Percentiles rank a stretch among this genome's conserved stretches.
phyloP scores from a whole-genome alignment of 2,329 filamentous ascomycete genomes.

The Aureobasidium sp. region DNA sequence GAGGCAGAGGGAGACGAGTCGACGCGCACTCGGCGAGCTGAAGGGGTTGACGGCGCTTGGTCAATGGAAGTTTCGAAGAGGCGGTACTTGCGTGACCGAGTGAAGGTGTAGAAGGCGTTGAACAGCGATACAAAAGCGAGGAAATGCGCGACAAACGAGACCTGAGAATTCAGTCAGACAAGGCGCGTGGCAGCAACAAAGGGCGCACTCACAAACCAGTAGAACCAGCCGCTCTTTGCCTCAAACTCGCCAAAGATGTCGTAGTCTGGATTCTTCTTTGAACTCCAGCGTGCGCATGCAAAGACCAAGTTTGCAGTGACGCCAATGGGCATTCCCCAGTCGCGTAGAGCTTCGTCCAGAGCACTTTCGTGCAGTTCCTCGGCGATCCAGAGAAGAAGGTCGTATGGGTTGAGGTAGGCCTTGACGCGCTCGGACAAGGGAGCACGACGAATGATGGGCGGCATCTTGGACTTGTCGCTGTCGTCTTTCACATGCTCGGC shows the following conservation, averaged over 20 bases:
- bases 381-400: conserved; percentile 83
- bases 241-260: conserved; percentile 67
- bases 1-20: conserved; percentile 77
- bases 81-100: conserved; percentile 76
- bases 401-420: conserved; percentile 75
- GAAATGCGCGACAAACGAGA: conserved; percentile 60
- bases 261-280: conserved; percentile 43
- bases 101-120: conserved; percentile 79
- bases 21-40: conserved; percentile 79
- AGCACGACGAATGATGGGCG: conserved; percentile 73
- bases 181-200: conserved; percentile 3
- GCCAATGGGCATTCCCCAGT: conserved; percentile 69
- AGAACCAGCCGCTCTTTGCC: conserved; percentile 57
- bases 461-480: conserved; percentile 38
- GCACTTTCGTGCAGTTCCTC: conserved; percentile 89
- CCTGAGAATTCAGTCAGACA: conserved; percentile 16
- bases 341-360: conserved; percentile 71
- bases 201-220: conserved; percentile 51
- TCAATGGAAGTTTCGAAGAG: conserved; percentile 86
- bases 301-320: conserved; percentile 71
- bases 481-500: background rate
- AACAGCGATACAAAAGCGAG: conserved; percentile 59
- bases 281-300: conserved; percentile 57
- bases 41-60: conserved; percentile 67
- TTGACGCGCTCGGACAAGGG: conserved; percentile 75